phyloP scores from a whole-genome alignment of 768 basidiomycete genomes.

The Naganishia vaughanmartiniae region DNA sequence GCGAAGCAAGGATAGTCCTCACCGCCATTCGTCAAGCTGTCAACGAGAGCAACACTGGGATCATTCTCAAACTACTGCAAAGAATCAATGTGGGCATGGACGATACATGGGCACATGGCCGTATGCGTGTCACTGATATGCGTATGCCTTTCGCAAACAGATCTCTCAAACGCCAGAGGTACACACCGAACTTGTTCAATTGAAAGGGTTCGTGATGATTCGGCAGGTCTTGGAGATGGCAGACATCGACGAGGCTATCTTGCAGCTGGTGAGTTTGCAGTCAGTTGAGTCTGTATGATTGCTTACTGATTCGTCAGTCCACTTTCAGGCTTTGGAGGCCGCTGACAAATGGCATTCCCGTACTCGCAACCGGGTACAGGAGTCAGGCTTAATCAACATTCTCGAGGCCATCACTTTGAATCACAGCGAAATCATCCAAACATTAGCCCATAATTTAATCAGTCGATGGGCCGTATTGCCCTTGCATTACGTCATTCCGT shows the following conservation, averaged over 20 bases:
- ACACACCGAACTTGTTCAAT: slow-evolving; percentile 75
- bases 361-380: slow-evolving; percentile 86
- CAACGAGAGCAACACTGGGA: slow-evolving; percentile 63
- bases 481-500: slow-evolving; percentile 81
- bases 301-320: not conserved
- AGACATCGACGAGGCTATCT: not conserved
- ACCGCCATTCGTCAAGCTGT: slow-evolving; percentile 82
- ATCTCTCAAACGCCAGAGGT: slow-evolving; percentile 78
- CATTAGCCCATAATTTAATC: slow-evolving; percentile 70
- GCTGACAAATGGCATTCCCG: slow-evolving; percentile 69
- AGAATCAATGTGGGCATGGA: slow-evolving; percentile 67
- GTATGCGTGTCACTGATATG: not conserved
- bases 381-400: slow-evolving; percentile 67
- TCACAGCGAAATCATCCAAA: slow-evolving; percentile 60
- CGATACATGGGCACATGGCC: not conserved
- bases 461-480: slow-evolving; percentile 76
- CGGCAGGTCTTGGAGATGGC: slow-evolving; percentile 53
- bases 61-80: slow-evolving; percentile 76
- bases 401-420: slow-evolving; percentile 59
- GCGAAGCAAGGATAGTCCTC: slow-evolving; percentile 85
- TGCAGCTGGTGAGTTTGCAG: not conserved
- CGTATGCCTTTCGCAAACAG: slow-evolving; percentile 53
- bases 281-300: not conserved
- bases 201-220: slow-evolving; percentile 92
- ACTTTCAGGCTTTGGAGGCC: slow-evolving; percentile 52